Conservation (phyloP, 2,329 filamentous ascomycete species). For the Penicillium sp. region DNA sequence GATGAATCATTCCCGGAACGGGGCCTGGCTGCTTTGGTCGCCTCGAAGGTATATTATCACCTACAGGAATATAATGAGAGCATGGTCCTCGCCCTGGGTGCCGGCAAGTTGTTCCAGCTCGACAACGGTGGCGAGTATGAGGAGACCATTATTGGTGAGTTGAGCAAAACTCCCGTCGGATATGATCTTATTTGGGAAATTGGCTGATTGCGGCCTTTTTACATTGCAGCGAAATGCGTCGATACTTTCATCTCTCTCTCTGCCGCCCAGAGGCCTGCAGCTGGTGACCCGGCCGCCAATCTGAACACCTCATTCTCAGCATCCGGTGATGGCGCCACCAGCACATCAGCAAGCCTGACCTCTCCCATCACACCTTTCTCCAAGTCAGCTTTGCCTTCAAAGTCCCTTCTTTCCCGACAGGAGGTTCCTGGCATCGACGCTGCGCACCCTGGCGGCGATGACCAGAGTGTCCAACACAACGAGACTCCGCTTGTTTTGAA, state of each 20-base stretch:
- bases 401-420: slow-evolving; percentile 86
- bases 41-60: slow-evolving; percentile 98
- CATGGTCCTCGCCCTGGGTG: slow-evolving; percentile 95
- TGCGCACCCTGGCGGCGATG: slow-evolving; percentile 55
- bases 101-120: slow-evolving; percentile 91
- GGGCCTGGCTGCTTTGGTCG: slow-evolving; percentile 87
- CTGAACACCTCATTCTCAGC: slow-evolving; percentile 76
- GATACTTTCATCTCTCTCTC: slow-evolving; percentile 92
- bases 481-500: slow-evolving; percentile 66
- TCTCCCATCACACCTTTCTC: slow-evolving; percentile 95
- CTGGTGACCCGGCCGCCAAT: slow-evolving; percentile 59
- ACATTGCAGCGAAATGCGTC: slow-evolving; percentile 72
- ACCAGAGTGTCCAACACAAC: slow-evolving; percentile 53
- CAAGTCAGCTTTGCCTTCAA: slow-evolving; percentile 86
- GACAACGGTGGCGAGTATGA: slow-evolving; percentile 92
- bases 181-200: background rate
- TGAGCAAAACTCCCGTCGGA: background rate
- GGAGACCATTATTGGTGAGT: slow-evolving; percentile 87
- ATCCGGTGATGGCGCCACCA: slow-evolving; percentile 63
- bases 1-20: slow-evolving; percentile 92
- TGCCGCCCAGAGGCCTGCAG: slow-evolving; percentile 54
- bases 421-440: slow-evolving; percentile 62
- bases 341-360: slow-evolving; percentile 64
- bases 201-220: slow-evolving; percentile 7
- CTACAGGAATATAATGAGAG: slow-evolving; percentile 98